phyloP scores from a whole-genome alignment of 306 rosid species.

The Cotoneaster glaucophyllus region DNA sequence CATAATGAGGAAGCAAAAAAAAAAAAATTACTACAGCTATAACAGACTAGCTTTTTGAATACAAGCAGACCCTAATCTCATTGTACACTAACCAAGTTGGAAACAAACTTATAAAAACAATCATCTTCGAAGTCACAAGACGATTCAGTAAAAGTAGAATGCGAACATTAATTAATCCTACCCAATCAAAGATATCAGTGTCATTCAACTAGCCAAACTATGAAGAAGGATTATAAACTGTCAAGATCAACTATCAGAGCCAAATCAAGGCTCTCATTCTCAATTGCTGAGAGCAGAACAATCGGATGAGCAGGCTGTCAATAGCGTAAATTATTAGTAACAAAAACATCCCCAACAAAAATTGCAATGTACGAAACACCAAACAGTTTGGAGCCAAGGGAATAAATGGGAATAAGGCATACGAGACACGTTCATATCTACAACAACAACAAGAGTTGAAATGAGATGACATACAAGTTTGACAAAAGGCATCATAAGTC shows the following conservation, averaged over 20 bases:
- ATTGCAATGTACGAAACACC: background rate
- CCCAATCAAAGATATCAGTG: background rate
- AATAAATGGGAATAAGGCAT: background rate
- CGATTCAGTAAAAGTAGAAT: background rate
- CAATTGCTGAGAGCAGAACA: background rate
- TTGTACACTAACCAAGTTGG: background rate
- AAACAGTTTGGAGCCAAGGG: background rate
- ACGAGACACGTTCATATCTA: background rate
- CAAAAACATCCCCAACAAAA: background rate
- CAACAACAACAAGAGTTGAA: background rate
- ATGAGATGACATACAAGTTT: constrained; percentile 31
- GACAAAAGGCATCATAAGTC: constrained; percentile 66
- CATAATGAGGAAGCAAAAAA: background rate
- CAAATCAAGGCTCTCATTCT: background rate
- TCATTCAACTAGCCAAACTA: background rate
- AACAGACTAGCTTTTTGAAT: background rate
- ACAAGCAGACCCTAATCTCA: background rate
- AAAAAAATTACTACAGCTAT: background rate
- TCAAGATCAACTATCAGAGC: background rate
- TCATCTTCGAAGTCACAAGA: background rate
- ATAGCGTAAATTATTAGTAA: background rate
- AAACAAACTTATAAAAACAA: background rate
- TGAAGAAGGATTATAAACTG: background rate
- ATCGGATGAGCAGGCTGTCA: background rate
- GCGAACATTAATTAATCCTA: background rate